phyloP scores from a whole-genome alignment of 1,139 yeast species.

The Yamadazyma sp. region DNA sequence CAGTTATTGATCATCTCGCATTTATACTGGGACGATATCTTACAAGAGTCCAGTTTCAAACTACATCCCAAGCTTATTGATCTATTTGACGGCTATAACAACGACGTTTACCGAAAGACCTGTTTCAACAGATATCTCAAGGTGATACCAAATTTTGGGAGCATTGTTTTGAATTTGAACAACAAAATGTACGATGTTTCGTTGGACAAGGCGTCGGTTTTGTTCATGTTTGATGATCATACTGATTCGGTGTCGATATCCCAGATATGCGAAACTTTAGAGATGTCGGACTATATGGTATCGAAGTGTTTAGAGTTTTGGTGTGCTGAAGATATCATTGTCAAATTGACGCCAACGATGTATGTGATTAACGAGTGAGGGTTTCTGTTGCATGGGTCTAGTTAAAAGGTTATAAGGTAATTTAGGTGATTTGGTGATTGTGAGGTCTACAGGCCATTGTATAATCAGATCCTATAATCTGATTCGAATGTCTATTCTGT shows the following conservation, averaged over 20 bases:
- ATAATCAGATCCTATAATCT: no score
- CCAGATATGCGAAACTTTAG: conserved; percentile 25
- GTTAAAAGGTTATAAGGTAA: no score
- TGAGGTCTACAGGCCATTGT: no score
- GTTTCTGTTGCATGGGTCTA: no score
- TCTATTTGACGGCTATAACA: conserved; percentile 28
- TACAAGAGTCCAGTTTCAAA: conserved; percentile 35
- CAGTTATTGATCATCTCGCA: conserved; percentile 45
- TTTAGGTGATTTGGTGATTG: no score
- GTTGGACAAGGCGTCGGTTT: conserved; percentile 70
- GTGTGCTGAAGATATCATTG: conserved; percentile 52
- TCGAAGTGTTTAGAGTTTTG: conserved; percentile 51
- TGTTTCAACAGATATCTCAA: conserved; percentile 62
- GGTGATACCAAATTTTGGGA: conserved; percentile 61
- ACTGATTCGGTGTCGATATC: conserved; percentile 17
- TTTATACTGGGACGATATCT: conserved; percentile 53
- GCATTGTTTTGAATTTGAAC: conserved; percentile 58
- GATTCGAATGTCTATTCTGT: no score
- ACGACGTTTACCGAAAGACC: conserved; percentile 34
- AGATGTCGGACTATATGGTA: conserved; percentile 40
- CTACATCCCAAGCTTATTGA: conserved; percentile 45
- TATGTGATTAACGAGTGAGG: conserved; percentile 1
- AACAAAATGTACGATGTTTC: conserved; percentile 48
- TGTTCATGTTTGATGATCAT: conserved; percentile 50
- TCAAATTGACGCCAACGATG: conserved; percentile 18